Conservation (phyloP, 2,329 filamentous ascomycete species). For the Calonectria honghensis region DNA sequence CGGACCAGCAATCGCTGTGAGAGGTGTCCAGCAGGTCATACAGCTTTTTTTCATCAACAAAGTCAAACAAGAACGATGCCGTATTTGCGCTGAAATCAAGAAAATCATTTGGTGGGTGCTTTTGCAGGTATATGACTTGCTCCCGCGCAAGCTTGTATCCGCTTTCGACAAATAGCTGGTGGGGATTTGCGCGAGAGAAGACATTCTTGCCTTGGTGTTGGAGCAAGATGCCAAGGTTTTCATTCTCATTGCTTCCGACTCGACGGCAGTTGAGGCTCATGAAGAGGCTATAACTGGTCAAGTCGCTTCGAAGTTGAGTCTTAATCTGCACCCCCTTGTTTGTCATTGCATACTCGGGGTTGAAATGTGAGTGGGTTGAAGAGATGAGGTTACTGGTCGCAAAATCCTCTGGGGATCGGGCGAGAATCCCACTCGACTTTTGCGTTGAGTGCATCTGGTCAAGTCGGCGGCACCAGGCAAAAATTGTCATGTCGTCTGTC, state of each 20-base stretch:
- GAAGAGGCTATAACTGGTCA: no score
- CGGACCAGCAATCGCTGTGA: not conserved
- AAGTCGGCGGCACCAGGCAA: not conserved
- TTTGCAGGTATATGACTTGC: constrained; percentile 5
- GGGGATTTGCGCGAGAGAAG: no score
- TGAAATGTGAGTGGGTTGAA: not conserved
- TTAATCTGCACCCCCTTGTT: no score
- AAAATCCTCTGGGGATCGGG: not conserved
- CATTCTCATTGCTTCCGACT: no score
- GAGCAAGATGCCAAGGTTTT: no score
- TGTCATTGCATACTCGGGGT: no score
- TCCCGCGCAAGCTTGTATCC: not conserved
- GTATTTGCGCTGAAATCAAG: not conserved
- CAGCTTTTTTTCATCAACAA: not conserved
- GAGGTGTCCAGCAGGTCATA: not conserved
- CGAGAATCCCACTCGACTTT: not conserved
- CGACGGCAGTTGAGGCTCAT: no score
- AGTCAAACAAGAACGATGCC: not conserved
- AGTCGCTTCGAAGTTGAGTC: no score
- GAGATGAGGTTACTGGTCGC: not conserved
- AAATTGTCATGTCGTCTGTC: not conserved
- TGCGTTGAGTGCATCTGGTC: no score
- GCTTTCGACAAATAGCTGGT: not conserved
- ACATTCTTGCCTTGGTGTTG: no score
- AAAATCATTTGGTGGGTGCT: not conserved